Evolutionary conservation across 1,284 basidiomycete species (phyloP), one percentile per base, ranked within the genome.

Genomic region (Cerrena zonata): DNA sequence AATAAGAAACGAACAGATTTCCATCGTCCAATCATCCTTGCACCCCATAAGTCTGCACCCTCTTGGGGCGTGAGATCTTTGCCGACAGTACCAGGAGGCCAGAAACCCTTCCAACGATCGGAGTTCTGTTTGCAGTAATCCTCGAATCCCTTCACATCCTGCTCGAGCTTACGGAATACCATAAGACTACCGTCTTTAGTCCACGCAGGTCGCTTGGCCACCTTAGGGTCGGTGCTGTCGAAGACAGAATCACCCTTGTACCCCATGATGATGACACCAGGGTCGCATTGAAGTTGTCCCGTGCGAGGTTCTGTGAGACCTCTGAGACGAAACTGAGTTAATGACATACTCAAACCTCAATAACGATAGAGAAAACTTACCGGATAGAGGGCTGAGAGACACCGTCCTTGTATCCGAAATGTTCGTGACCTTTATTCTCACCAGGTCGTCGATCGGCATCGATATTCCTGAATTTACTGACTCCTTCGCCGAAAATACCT

Each of bases 241-340:
- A 52, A 49, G 19, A 56, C 45, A 24, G 59, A 60, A 45, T 66
- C 63, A 24, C 65, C 66, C 36, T 44, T 41, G 49, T 66, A 65
- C 12, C 66, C 66, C 48, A 61, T 54, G 25, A 68, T 51, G 39
- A 67, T 55, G n/a, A 67, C 63, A n/a, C 66, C 66, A 10, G 62
- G 57, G 37, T 63, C 53, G 19, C 61, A 58, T n/a, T 61, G 45
- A 15, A 49, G 45, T 51, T 66, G 64, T 4, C 63, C 65, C 4
- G 56, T 54, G 7, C 45, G 34, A 4, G 64, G 50, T 11, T 36
- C 30, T 4, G 47, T 48, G 13, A 66, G 42, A 11, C 53, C 59
- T 7, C 60, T 63, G 40, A 15, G 7, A 34, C 7, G 15, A 15
- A 34, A 34, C n/a, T n/a, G 30, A 7, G 30, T 34, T 34, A 34